phyloP scores from a whole-genome alignment of 148 eudicot species.

The Fagopyrum esculentum region DNA sequence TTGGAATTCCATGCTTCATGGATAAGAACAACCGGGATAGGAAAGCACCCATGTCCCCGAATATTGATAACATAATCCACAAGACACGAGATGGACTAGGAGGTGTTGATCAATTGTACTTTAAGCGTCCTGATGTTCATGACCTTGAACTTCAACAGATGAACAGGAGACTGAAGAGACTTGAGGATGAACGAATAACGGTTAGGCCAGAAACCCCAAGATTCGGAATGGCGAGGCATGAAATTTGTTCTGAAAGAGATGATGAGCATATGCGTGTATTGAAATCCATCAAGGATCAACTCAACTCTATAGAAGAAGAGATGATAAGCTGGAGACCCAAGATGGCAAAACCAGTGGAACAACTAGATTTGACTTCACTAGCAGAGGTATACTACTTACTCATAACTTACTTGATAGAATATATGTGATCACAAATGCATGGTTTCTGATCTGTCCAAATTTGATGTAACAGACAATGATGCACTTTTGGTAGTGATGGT shows the following conservation, averaged over 20 bases:
- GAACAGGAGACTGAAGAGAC: slow-evolving; percentile 42
- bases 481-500: slow-evolving; percentile 53
- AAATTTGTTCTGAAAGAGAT: slow-evolving; percentile 18
- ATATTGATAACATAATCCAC: neutral
- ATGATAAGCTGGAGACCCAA: slow-evolving; percentile 33
- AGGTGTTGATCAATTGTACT: slow-evolving; percentile 24
- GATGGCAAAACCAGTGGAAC: slow-evolving; percentile 22
- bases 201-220: slow-evolving; percentile 10
- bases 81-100: slow-evolving; percentile 8
- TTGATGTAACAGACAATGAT: slow-evolving; percentile 53
- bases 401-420: neutral
- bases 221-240: slow-evolving; percentile 25
- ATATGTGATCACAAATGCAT: neutral
- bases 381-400: slow-evolving; percentile 43
- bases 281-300: slow-evolving; percentile 58
- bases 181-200: slow-evolving; percentile 38
- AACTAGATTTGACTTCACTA: slow-evolving; percentile 33
- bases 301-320: slow-evolving; percentile 54
- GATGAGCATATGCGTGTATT: slow-evolving; percentile 46
- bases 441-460: neutral
- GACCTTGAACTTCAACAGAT: slow-evolving; percentile 37
- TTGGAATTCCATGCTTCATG: neutral
- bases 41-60: slow-evolving; percentile 1
- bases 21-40: neutral
- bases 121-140: slow-evolving; percentile 31